Base-by-base conservation (phyloP, 352 stramenopile genomes). In the Peronospora destructor region DNA sequence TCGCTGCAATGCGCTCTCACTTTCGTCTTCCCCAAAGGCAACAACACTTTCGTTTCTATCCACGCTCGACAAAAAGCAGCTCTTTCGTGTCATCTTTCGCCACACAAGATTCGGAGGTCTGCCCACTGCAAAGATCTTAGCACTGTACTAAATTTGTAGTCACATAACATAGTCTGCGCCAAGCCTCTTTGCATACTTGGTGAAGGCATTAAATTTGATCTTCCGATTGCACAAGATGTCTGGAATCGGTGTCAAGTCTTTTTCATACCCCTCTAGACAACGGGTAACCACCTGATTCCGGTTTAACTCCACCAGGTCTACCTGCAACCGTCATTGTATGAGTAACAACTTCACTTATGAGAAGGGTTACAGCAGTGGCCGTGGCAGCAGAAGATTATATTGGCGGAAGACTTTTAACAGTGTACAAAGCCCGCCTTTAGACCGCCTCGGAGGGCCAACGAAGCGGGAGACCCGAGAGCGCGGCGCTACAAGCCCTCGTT, bases 121-220 rank as follows among this genome's bases (percentile, higher is more conserved):
- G 12, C 16, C 17, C 36, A 14, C 17, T 23, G 6, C 19, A 14
- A 9, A n/a, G 36, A 10, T 8, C 17, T 19, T 17, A 43, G 10
- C 8, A 10, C 19, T 16, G 16, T 98, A 98, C 57, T 98, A n/a
- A 94, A n/a, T 95, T 95, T 1, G 96, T 99, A 0, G 96, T 95
- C 17, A 99, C 73, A 41, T n/a, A n/a, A n/a, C n/a, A n/a, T 73
- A 96, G 58, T 98, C 86, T 1, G 85, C 86, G 8, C 84, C 83
- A 13, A 85, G 84, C 13, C 79, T 64, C 40, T 77, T 66, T 8
- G 91, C 89, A 60, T 95, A 95, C 25, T 97, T 76, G n/a, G 84
- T 82, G 57, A 99, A 97, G 2, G 76, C 87, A 46, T 97, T 96
- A 76, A 99, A 99, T 67, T 99, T 99, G 67, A 99, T 97, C 61